Base-by-base conservation (phyloP, 331 rosid species). In the Spiraea crenata region DNA sequence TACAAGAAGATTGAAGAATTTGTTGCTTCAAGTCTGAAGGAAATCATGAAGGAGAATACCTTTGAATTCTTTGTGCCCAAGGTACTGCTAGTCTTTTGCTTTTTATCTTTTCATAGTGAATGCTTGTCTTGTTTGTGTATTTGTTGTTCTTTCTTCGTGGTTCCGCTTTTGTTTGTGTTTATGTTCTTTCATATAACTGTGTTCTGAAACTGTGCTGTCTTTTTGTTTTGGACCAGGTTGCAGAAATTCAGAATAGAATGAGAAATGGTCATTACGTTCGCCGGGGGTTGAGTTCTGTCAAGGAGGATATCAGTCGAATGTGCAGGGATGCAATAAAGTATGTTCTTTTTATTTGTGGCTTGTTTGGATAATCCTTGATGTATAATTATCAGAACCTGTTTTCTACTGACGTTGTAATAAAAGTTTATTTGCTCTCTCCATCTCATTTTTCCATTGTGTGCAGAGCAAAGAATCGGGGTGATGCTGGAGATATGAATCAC, bases 321-420 rank as follows among this genome's bases (percentile, higher is more conserved):
- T 95, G 99, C 77, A 92, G 96, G 72, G 98, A 95, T 78, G 99
- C 99, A 64, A 86, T 89, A 64, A 95, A 95, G 99, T 95, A 84
- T 71, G 90, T 61, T 76, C 37, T 77, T 44, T 19, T 41, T 34
- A 16, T 25, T 63, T 51, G 2, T 16, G 41, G 44, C 5, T 71
- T 7, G 11, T 59, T 17, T 45, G 50, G 8, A 5, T 8, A 1
- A 16, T 9, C 60, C 48, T 57, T 68, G 7, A 20, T 67, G 31
- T 20, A 60, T 6, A 50, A 17, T 14, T 25, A 50, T 50, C 6
- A 4, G 34, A 15, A 40, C 11, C 34, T 42, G 31, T 31, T 39
- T 57, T 31, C 7, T 48, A 9, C 13, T 76, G 20, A 34, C 9
- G 12, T 37, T 49, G 37, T 59, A 9, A n/a, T 51, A 61, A 6